phyloP scores from a whole-genome alignment of 78 protist species.

The Dictyostelium discoideum region DNA sequence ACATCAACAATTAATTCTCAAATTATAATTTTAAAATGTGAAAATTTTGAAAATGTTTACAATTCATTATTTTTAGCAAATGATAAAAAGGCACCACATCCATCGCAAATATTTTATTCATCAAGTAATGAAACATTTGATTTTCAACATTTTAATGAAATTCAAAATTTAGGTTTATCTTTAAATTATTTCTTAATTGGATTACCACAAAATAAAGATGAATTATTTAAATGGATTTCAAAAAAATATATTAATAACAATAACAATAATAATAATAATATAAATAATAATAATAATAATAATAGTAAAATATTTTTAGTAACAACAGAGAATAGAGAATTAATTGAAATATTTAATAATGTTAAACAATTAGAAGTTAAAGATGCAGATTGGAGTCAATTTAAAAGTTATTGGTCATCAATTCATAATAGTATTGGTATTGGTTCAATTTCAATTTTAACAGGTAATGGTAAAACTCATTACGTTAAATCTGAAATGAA shows the following conservation, averaged over 20 bases:
- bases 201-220: constrained; percentile 30
- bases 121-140: constrained; percentile 10
- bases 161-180: neutral
- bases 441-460: constrained; percentile 11
- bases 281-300: neutral
- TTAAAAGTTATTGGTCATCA: neutral
- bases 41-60: constrained; percentile 20
- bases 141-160: neutral
- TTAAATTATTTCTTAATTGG: constrained; percentile 44
- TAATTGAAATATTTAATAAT: constrained; percentile 10
- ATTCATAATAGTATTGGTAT: neutral
- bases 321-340: neutral
- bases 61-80: constrained; percentile 34
- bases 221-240: constrained; percentile 44
- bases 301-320: neutral
- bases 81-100: constrained; percentile 34
- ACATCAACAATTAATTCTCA: neutral
- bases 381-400: constrained; percentile 13
- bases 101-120: constrained; percentile 39
- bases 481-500: neutral
- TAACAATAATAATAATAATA: neutral
- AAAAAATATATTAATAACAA: neutral
- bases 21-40: constrained; percentile 7
- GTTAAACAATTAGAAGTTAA: constrained; percentile 15
- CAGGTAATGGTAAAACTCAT: constrained; percentile 21